A percentile compares a stretch with the other conserved stretches of the same genome.
phyloP scores from a whole-genome alignment of 148 eudicot species.

The Pouteria glomerata region DNA sequence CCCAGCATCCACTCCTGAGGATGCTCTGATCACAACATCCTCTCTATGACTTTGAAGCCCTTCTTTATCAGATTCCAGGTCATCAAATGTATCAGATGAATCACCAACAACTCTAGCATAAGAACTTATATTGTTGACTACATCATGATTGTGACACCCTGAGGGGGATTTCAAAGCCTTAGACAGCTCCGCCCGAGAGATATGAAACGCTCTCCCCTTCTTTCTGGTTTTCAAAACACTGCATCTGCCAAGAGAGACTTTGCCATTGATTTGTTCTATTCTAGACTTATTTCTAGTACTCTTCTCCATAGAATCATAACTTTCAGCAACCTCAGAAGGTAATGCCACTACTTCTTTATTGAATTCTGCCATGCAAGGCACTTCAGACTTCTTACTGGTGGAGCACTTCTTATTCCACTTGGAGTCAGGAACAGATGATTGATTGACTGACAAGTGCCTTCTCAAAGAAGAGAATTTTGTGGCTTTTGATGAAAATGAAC shows the following conservation, averaged over 20 bases:
- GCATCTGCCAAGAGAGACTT: constrained; percentile 8
- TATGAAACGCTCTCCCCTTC: constrained; percentile 18
- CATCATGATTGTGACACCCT: not conserved
- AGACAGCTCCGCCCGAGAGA: constrained; percentile 15
- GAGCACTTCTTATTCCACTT: constrained; percentile 13
- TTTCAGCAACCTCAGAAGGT: no score
- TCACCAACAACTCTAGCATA: constrained; percentile 2
- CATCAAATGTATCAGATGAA: constrained; percentile 11
- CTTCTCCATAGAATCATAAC: constrained; percentile 16
- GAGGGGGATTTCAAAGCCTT: constrained; percentile 9
- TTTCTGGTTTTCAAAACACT: constrained; percentile 25
- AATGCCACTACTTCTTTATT: constrained; percentile 17
- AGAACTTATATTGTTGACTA: constrained; percentile 11
- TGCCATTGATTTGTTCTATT: constrained; percentile 12
- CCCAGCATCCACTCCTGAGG: constrained; percentile 11
- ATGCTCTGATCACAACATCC: constrained; percentile 11
- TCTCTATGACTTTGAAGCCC: constrained; percentile 9
- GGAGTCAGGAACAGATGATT: constrained; percentile 18
- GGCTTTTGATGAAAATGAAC: constrained; percentile 21
- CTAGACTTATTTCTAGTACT: constrained; percentile 6
- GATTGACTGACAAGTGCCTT: constrained; percentile 16
- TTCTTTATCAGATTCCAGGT: not conserved
- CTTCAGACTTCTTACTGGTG: constrained; percentile 18
- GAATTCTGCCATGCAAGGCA: constrained; percentile 10
- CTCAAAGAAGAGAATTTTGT: constrained; percentile 22